These are phyloP conservation scores for Bacidia rubella DNA, from an alignment of 495 filamentous ascomycete species.

Conservation along the genomic window DNA sequence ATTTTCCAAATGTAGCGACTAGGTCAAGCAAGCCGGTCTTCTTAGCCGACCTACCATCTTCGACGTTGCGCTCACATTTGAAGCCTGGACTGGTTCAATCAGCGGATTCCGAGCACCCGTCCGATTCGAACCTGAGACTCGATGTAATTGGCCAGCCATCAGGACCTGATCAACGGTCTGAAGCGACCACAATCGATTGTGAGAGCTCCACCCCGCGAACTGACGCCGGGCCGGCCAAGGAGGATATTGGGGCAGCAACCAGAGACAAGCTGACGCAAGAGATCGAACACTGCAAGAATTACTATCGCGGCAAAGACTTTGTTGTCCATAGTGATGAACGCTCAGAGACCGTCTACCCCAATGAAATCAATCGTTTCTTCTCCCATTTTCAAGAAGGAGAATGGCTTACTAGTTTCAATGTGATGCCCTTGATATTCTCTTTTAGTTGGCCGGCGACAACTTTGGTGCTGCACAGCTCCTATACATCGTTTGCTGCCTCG, in stretches of 20 bases:
- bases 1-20: neutral
- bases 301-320: neutral
- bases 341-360: conserved; percentile 5
- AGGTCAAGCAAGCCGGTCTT: too few species aligned
- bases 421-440: conserved; percentile 6
- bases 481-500: neutral
- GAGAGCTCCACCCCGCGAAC: neutral
- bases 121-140: neutral
- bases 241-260: neutral
- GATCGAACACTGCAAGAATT: neutral
- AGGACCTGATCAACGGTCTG: neutral
- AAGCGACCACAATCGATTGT: neutral
- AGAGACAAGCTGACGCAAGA: neutral
- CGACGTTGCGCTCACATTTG: neutral
- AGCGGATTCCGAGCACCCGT: neutral
- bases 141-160: neutral
- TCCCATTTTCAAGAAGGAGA: neutral
- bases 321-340: conserved; percentile 18
- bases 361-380: conserved; percentile 1
- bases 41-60: neutral
- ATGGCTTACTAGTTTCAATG: neutral
- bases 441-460: conserved; percentile 2
- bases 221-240: neutral
- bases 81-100: neutral
- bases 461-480: conserved; percentile 5